These are phyloP conservation scores for Aspergillus udagawae DNA, from an alignment of 2,329 filamentous ascomycete species.

Conservation along the genomic window DNA sequence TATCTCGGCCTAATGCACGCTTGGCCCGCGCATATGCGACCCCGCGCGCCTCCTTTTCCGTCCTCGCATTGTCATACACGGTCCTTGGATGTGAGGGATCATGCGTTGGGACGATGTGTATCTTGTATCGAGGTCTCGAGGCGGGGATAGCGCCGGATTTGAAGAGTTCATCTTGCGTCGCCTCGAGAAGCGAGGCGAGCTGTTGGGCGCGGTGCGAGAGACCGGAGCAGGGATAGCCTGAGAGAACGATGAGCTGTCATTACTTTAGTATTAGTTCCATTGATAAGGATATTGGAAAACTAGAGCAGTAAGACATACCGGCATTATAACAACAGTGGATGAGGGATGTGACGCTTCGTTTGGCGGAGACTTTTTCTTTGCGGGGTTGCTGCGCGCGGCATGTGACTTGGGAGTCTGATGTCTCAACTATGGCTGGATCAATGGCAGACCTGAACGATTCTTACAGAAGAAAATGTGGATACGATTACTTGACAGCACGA, in stretches of 20 bases:
- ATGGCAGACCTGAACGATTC: background rate
- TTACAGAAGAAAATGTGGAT: background rate
- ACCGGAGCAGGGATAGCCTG: constrained; percentile 61
- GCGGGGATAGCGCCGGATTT: constrained; percentile 28
- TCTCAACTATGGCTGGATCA: background rate
- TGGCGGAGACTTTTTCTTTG: constrained; percentile 9
- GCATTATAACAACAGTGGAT: constrained; percentile 21
- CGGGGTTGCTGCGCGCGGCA: constrained; percentile 1
- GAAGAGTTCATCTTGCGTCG: constrained; percentile 45
- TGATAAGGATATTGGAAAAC: background rate
- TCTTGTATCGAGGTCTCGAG: constrained; percentile 44
- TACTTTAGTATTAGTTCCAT: background rate
- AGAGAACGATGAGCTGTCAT: constrained; percentile 56
- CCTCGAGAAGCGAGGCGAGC: constrained; percentile 49
- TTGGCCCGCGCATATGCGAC: constrained; percentile 60
- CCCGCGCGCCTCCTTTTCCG: constrained; percentile 62
- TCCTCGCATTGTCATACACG: constrained; percentile 54
- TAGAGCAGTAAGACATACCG: constrained; percentile 15
- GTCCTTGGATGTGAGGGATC: constrained; percentile 43
- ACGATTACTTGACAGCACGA: background rate
- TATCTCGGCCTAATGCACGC: constrained; percentile 53
- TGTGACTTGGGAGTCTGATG: background rate
- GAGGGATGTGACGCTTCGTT: constrained; percentile 12
- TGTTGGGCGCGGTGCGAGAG: constrained; percentile 59
- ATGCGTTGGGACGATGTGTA: constrained; percentile 38